phyloP scores from a whole-genome alignment of 257 asterid genomes.

The Linderniella brevidens region DNA sequence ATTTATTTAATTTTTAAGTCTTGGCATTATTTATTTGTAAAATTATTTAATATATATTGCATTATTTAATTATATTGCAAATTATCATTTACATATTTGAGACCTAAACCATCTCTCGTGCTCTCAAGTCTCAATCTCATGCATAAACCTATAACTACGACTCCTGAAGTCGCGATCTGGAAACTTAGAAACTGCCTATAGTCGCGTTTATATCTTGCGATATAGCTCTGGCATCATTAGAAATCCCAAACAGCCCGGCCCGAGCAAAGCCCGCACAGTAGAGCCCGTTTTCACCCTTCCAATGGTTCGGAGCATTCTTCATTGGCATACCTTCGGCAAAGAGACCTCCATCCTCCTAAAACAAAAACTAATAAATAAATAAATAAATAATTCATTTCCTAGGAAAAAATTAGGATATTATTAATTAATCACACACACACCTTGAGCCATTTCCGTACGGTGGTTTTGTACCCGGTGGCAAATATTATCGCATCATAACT shows the following conservation, averaged over 20 bases:
- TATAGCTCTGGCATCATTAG: slow-evolving; percentile 26
- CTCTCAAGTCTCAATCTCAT: no score
- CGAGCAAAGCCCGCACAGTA: slow-evolving; percentile 40
- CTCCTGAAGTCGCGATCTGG: not conserved
- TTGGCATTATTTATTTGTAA: no score
- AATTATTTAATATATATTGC: no score
- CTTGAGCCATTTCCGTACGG: slow-evolving; percentile 34
- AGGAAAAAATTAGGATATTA: not conserved
- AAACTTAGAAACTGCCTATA: not conserved
- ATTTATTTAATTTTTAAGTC: no score
- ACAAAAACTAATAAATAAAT: no score
- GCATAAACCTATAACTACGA: not conserved
- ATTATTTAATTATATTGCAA: no score
- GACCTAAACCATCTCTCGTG: no score
- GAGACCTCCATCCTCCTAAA: slow-evolving; percentile 25
- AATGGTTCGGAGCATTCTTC: slow-evolving; percentile 13
- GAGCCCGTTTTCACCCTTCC: slow-evolving; percentile 43
- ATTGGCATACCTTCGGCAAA: slow-evolving; percentile 46
- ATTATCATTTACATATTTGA: no score
- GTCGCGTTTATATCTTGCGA: slow-evolving; percentile 18
- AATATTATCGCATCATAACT: slow-evolving; percentile 29
- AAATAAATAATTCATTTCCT: not conserved
- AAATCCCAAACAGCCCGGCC: slow-evolving; percentile 24
- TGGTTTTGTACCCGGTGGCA: slow-evolving; percentile 44
- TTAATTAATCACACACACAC: slow-evolving; percentile 6